Percentiles rank a stretch among this genome's conserved stretches.
Conservation (phyloP, 1,284 basidiomycete species). For the Athelia psychrophila region DNA sequence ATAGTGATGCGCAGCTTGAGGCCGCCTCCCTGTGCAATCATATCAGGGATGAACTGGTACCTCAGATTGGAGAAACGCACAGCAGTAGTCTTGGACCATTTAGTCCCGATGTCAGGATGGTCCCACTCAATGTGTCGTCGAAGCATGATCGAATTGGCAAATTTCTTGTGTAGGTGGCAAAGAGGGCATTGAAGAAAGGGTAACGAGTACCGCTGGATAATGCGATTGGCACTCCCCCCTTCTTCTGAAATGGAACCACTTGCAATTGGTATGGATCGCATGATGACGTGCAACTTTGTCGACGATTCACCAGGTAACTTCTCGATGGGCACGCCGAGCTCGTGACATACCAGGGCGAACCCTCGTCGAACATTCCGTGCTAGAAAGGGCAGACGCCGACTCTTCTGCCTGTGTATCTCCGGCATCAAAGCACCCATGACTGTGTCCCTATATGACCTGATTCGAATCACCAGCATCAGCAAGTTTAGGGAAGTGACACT, state of each 20-base stretch:
- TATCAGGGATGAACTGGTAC: too few species aligned
- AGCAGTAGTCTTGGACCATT: conserved; percentile 34
- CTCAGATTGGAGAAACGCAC: background rate
- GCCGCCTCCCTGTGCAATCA: too few species aligned
- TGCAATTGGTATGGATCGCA: too few species aligned
- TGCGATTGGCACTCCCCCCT: background rate
- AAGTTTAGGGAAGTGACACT: too few species aligned
- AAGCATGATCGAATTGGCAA: conserved; percentile 48
- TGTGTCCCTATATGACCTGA: too few species aligned
- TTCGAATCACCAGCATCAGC: too few species aligned
- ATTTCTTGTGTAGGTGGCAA: conserved; percentile 49
- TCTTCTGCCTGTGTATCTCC: background rate
- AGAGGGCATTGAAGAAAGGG: conserved; percentile 45
- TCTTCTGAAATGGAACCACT: too few species aligned
- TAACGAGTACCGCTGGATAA: conserved; percentile 30
- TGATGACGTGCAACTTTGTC: too few species aligned
- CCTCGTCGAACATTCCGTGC: conserved; percentile 45
- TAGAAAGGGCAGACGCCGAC: conserved; percentile 47
- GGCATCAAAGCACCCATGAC: too few species aligned
- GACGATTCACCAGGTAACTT: too few species aligned
- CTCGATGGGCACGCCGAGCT: conserved; percentile 16
- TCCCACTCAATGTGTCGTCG: conserved; percentile 52
- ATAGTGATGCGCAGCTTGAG: too few species aligned
- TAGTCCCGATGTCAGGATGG: conserved; percentile 42
- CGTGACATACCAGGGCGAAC: conserved; percentile 35